These are phyloP conservation scores for Cryphonectria naterciae DNA, from an alignment of 2,329 filamentous ascomycete species.

Conservation along the genomic window DNA sequence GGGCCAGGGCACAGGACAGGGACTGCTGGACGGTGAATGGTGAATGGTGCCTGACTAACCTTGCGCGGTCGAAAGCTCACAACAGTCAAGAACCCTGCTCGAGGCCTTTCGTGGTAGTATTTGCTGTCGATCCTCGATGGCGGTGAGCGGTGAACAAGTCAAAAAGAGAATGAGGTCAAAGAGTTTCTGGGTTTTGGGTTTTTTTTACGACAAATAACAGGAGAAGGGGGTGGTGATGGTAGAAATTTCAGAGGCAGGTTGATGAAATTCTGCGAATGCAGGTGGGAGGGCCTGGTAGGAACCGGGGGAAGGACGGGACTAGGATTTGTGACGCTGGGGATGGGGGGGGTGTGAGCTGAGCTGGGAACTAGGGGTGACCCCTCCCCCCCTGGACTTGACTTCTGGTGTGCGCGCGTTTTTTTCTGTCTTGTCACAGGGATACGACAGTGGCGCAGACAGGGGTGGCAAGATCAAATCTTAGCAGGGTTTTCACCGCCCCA, in stretches of 20 bases:
- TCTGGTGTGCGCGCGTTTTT: slow-evolving; percentile 3
- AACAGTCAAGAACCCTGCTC: background rate
- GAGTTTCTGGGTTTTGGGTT: background rate
- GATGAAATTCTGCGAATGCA: slow-evolving; percentile 10
- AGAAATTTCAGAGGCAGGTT: background rate
- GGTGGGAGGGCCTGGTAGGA: slow-evolving; percentile 4
- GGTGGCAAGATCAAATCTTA: background rate
- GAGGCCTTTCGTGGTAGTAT: background rate
- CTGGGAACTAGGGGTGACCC: background rate
- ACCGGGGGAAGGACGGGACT: slow-evolving; percentile 6
- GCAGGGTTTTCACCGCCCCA: slow-evolving; percentile 14
- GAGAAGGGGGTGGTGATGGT: background rate
- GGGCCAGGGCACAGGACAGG: slow-evolving; percentile 9
- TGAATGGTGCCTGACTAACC: slow-evolving; percentile 4
- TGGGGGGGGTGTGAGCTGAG: background rate
- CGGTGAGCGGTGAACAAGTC: background rate
- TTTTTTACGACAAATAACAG: background rate
- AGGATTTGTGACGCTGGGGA: background rate
- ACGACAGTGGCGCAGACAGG: background rate
- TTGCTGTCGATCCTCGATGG: background rate
- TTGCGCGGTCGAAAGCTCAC: background rate
- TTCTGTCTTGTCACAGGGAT: slow-evolving; percentile 7
- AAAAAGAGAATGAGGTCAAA: background rate
- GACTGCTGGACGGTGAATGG: background rate
- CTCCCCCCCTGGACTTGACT: background rate